These are phyloP conservation scores for Apiospora pterosperma DNA, from an alignment of 2,329 filamentous ascomycete species.

Conservation along the genomic window DNA sequence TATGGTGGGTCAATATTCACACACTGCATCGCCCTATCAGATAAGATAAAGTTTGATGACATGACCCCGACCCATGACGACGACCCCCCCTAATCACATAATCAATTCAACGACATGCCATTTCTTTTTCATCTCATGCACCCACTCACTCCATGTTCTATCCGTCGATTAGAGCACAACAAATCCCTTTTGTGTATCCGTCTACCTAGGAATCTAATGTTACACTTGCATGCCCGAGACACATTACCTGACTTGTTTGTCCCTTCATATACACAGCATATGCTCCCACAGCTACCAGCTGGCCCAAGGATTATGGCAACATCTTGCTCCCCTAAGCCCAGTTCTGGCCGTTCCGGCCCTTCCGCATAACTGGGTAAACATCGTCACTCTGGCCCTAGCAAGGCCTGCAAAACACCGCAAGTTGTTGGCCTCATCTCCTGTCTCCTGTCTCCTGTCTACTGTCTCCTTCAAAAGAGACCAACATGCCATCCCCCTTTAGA, in stretches of 20 bases:
- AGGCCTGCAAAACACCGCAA: not conserved
- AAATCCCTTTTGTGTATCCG: not conserved
- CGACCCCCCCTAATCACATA: too few species aligned
- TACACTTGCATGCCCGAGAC: not conserved
- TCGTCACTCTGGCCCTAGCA: not conserved
- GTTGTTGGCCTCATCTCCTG: not conserved
- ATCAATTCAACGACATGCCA: not conserved
- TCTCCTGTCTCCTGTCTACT: too few species aligned
- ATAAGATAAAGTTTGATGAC: not conserved
- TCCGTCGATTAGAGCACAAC: not conserved
- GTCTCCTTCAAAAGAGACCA: not conserved
- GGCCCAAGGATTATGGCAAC: not conserved
- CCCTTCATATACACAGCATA: not conserved
- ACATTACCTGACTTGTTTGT: not conserved
- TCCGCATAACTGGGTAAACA: not conserved
- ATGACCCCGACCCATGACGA: not conserved
- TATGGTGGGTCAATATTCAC: not conserved
- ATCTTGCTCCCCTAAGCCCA: not conserved
- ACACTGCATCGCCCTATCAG: too few species aligned
- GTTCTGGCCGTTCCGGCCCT: not conserved
- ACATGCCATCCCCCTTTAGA: not conserved
- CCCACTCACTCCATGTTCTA: not conserved
- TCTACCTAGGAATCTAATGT: not conserved
- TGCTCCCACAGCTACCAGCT: not conserved
- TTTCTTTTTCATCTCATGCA: not conserved